A percentile compares a stretch with the other conserved stretches of the same genome.
phyloP scores from a whole-genome alignment of 768 basidiomycete species.

The Hygrophorus russula region DNA sequence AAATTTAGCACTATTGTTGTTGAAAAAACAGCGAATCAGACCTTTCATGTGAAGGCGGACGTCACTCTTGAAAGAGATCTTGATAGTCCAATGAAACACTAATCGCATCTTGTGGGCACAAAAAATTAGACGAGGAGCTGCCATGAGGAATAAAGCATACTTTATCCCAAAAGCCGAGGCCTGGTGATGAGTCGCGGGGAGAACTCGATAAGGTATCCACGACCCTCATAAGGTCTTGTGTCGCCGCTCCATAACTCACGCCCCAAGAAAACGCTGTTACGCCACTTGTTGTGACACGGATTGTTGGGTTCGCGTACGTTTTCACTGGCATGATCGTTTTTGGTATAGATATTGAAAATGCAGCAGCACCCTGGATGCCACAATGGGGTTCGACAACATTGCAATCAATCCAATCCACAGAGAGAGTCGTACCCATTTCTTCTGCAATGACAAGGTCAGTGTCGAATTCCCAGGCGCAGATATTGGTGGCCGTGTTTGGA shows the following conservation, averaged over 20 bases:
- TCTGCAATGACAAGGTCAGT: slow-evolving; percentile 80
- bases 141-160: slow-evolving; percentile 22
- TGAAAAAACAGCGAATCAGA: slow-evolving; percentile 16
- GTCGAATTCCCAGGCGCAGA: slow-evolving; percentile 50
- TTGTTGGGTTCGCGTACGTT: slow-evolving; percentile 68
- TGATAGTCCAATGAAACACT: slow-evolving; percentile 74
- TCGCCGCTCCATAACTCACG: slow-evolving; percentile 74
- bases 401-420: slow-evolving; percentile 65
- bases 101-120: slow-evolving; percentile 44
- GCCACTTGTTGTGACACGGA: slow-evolving; percentile 52
- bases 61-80: slow-evolving; percentile 55
- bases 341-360: slow-evolving; percentile 55
- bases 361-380: slow-evolving; percentile 36
- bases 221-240: slow-evolving; percentile 77
- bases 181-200: slow-evolving; percentile 71
- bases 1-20: slow-evolving; percentile 1
- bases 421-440: slow-evolving; percentile 61
- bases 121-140: neutral
- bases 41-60: slow-evolving; percentile 84
- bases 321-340: slow-evolving; percentile 96
- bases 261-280: slow-evolving; percentile 82
- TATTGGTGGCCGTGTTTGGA: slow-evolving; percentile 23
- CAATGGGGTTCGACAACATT: slow-evolving; percentile 47
- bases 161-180: slow-evolving; percentile 95
- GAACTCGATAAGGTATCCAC: slow-evolving; percentile 73